Conservation (phyloP, 805 yeast species). For the Tetrapisispora pingtungensis region DNA sequence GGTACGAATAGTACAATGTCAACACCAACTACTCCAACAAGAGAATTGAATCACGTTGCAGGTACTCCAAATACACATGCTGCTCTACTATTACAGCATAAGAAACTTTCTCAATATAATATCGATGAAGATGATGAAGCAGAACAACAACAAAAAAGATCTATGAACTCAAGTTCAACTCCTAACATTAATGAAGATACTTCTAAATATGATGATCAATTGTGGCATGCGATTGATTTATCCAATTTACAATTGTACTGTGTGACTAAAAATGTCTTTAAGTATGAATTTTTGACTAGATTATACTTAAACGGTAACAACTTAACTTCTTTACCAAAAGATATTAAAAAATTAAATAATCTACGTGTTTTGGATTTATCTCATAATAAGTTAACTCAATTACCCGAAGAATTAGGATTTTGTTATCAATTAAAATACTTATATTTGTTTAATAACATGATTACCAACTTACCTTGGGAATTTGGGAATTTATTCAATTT, state of each 20-base stretch:
- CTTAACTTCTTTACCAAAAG: slow-evolving; percentile 54
- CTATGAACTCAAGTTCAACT: slow-evolving; percentile 16
- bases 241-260: slow-evolving; percentile 77
- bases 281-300: slow-evolving; percentile 75
- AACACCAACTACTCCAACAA: slow-evolving; percentile 28
- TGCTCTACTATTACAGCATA: slow-evolving; percentile 29
- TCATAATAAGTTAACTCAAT: slow-evolving; percentile 53
- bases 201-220: slow-evolving; percentile 46
- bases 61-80: slow-evolving; percentile 20
- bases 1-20: slow-evolving; percentile 21
- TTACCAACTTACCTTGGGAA: slow-evolving; percentile 66
- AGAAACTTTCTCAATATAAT: slow-evolving; percentile 33
- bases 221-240: slow-evolving; percentile 90
- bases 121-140: slow-evolving; percentile 48
- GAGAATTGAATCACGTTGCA: slow-evolving; percentile 19
- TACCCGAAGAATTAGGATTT: slow-evolving; percentile 82
- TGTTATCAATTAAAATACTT: slow-evolving; percentile 71
- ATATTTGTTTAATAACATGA: slow-evolving; percentile 78
- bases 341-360: slow-evolving; percentile 57
- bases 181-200: neutral
- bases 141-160: slow-evolving; percentile 15
- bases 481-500: slow-evolving; percentile 79
- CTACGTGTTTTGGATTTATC: slow-evolving; percentile 80
- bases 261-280: slow-evolving; percentile 64
- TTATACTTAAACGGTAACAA: slow-evolving; percentile 82